A percentile compares a stretch with the other conserved stretches of the same genome.
phyloP scores from a whole-genome alignment of 305 asterid genomes.

The Ilex paraguariensis region DNA sequence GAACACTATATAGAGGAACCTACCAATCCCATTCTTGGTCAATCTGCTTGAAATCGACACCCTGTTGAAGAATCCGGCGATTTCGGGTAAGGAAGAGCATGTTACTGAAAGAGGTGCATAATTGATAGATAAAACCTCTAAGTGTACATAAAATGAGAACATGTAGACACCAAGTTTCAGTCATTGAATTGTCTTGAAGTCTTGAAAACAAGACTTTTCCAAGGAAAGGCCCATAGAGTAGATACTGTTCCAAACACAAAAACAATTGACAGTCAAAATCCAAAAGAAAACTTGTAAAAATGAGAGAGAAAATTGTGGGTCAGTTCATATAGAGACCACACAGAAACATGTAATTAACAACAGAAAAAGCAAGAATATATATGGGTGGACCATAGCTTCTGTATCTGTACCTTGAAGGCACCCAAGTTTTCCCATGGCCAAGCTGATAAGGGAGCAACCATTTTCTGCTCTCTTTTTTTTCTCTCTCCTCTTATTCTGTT shows the following conservation, averaged over 20 bases:
- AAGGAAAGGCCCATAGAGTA: conserved; percentile 56
- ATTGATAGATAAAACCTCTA: conserved; percentile 40
- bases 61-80: conserved; percentile 57
- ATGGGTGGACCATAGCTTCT: too few relatives aligned
- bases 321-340: neutral
- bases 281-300: neutral
- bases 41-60: conserved; percentile 72
- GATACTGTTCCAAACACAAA: conserved; percentile 31
- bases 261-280: too few relatives aligned
- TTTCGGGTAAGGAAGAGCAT: conserved; percentile 69
- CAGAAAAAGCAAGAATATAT: too few relatives aligned
- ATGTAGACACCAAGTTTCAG: conserved; percentile 49
- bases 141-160: conserved; percentile 47
- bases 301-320: neutral
- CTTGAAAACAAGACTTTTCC: conserved; percentile 47
- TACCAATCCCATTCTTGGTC: conserved; percentile 89
- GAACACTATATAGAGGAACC: too few relatives aligned
- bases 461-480: conserved; percentile 3
- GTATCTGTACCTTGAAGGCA: conserved; percentile 57
- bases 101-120: conserved; percentile 58
- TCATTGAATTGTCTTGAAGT: conserved; percentile 27
- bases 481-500: too few relatives aligned
- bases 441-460: conserved; percentile 58
- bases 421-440: conserved; percentile 84
- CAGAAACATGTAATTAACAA: too few relatives aligned